Conservation (phyloP, 768 basidiomycete genomes). For the Gelatoporia subvermispora region DNA sequence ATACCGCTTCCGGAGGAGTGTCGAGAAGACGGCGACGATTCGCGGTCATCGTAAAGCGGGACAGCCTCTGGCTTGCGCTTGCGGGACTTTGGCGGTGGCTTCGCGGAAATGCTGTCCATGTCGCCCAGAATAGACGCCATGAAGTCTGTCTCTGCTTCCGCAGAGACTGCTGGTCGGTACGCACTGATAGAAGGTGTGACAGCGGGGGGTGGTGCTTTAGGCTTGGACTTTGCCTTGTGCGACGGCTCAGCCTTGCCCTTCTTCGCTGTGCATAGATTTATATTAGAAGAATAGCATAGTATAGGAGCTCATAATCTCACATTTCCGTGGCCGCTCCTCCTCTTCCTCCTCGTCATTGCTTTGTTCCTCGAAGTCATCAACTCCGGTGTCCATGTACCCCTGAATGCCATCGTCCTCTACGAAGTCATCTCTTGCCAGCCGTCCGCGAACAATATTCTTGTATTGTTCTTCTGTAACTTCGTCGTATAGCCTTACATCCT, state of each 20-base stretch:
- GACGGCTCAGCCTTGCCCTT: constrained; percentile 33
- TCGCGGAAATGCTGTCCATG: constrained; percentile 50
- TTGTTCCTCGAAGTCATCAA: constrained; percentile 85
- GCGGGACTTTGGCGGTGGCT: constrained; percentile 36
- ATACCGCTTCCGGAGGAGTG: neutral
- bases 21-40: constrained; percentile 20
- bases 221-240: constrained; percentile 41
- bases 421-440: constrained; percentile 88
- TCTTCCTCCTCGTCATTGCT: constrained; percentile 56
- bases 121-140: constrained; percentile 77
- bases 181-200: constrained; percentile 64
- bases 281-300: constrained; percentile 6
- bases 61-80: constrained; percentile 66
- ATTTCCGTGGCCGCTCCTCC: constrained; percentile 38
- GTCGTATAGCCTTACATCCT: constrained; percentile 77
- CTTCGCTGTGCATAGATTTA: constrained; percentile 34
- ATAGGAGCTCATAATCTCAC: constrained; percentile 19
- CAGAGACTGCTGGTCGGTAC: constrained; percentile 73
- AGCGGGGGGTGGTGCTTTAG: constrained; percentile 45
- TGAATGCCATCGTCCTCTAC: constrained; percentile 89
- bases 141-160: constrained; percentile 83
- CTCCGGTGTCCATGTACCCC: constrained; percentile 94
- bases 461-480: constrained; percentile 90
- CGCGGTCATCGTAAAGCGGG: constrained; percentile 12
- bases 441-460: constrained; percentile 72